Evolutionary conservation across 352 stramenopile species (phyloP).

Genomic region (Phytophthora colocasiae): DNA sequence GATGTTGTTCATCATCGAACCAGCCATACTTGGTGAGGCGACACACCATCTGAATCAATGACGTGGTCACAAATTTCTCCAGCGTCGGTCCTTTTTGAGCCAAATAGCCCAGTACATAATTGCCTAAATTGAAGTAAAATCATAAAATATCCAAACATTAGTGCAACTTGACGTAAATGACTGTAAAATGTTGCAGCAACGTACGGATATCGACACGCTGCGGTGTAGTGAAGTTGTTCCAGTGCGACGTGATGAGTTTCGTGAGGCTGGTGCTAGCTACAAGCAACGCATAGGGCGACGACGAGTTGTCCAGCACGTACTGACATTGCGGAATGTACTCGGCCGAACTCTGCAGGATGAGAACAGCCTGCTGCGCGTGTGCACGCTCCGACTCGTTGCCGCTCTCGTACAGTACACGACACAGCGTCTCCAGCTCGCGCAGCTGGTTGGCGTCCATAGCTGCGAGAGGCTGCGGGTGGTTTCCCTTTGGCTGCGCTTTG

Average conservation of each 20-base stretch:
- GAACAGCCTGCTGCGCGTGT: slow-evolving; percentile 84
- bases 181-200: slow-evolving; percentile 1
- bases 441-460: slow-evolving; percentile 83
- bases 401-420: slow-evolving; percentile 82
- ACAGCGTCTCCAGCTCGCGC: slow-evolving; percentile 81
- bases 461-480: slow-evolving; percentile 5
- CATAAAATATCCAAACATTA: slow-evolving; percentile 38
- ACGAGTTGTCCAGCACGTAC: slow-evolving; percentile 98
- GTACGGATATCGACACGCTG: slow-evolving; percentile 94
- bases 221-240: slow-evolving; percentile 91
- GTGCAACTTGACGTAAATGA: neutral
- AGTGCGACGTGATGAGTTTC: slow-evolving; percentile 98
- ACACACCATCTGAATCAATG: slow-evolving; percentile 97
- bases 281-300: slow-evolving; percentile 95
- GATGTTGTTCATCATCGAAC: slow-evolving; percentile 98
- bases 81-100: slow-evolving; percentile 95
- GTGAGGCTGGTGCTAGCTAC: slow-evolving; percentile 97
- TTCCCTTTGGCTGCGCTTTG: slow-evolving; percentile 20
- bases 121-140: slow-evolving; percentile 60
- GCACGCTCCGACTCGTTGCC: slow-evolving; percentile 73
- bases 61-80: slow-evolving; percentile 95
- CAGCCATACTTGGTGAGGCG: slow-evolving; percentile 99
- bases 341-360: slow-evolving; percentile 90
- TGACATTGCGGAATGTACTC: slow-evolving; percentile 99
- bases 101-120: slow-evolving; percentile 98